A percentile compares a stretch with the other conserved stretches of the same genome.
Conservation (phyloP, 305 asterid genomes). For the Fraxinus sp. region DNA sequence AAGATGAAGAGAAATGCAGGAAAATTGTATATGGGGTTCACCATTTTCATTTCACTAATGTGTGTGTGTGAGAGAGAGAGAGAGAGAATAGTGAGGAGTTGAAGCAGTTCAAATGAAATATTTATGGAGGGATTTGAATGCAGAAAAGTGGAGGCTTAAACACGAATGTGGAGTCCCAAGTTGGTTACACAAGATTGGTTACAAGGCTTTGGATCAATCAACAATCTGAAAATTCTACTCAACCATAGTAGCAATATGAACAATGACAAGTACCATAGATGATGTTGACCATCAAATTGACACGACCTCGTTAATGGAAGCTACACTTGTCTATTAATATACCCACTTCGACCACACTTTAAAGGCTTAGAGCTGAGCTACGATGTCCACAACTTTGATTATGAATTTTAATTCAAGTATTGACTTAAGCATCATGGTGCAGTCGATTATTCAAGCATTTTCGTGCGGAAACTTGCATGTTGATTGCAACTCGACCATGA, state of each 20-base stretch:
- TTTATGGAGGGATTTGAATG: slow-evolving; percentile 28
- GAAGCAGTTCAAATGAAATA: slow-evolving; percentile 20
- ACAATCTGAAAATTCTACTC: neutral
- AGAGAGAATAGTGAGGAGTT: slow-evolving; percentile 28
- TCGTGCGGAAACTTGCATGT: too few relatives aligned
- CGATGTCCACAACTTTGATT: too few relatives aligned
- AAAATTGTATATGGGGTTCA: slow-evolving; percentile 15
- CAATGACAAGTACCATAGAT: neutral
- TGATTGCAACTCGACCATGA: too few relatives aligned
- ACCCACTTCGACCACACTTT: neutral
- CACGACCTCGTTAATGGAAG: neutral
- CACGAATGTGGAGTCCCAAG: neutral
- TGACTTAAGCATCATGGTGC: too few relatives aligned
- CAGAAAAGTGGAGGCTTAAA: neutral
- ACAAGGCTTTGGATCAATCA: neutral
- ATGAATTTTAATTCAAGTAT: too few relatives aligned
- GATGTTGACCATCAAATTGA: neutral
- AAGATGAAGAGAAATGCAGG: slow-evolving; percentile 19
- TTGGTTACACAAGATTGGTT: neutral
- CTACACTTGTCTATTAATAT: neutral
- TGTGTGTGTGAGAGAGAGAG: neutral
- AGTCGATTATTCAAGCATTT: too few relatives aligned
- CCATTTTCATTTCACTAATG: slow-evolving; percentile 7
- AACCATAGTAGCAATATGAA: neutral
- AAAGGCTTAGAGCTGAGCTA: neutral